Conservation (phyloP, 768 basidiomycete species). For the Kwoniella sp. region DNA sequence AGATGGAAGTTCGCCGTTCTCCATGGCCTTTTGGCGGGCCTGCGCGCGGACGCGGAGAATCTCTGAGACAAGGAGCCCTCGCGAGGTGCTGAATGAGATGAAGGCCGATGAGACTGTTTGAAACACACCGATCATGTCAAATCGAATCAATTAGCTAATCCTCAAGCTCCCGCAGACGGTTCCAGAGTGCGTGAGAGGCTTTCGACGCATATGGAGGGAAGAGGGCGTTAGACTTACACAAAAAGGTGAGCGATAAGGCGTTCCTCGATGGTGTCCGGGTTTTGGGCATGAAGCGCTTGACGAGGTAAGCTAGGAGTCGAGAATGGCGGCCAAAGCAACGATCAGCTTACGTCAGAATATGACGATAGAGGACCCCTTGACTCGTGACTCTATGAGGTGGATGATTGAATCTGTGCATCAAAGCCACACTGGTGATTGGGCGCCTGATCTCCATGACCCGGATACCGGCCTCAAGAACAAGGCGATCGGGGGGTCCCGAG, state of each 20-base stretch:
- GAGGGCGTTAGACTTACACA: slow-evolving; percentile 17
- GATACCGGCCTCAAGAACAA: too few species aligned
- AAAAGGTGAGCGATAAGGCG: slow-evolving; percentile 26
- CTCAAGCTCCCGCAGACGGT: neutral
- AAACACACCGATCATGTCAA: neutral
- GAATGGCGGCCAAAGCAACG: neutral
- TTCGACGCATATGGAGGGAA: neutral
- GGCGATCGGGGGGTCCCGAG: too few species aligned
- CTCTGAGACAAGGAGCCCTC: slow-evolving; percentile 20
- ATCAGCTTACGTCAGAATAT: too few species aligned
- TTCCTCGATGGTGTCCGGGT: slow-evolving; percentile 28
- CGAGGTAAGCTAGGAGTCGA: slow-evolving; percentile 19
- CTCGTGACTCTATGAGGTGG: too few species aligned
- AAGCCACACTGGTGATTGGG: too few species aligned
- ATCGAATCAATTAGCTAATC: neutral
- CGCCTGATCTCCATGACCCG: too few species aligned
- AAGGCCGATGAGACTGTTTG: slow-evolving; percentile 32
- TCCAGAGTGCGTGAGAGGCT: neutral
- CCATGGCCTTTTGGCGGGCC: slow-evolving; percentile 10
- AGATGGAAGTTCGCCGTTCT: slow-evolving; percentile 17
- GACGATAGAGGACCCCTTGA: too few species aligned
- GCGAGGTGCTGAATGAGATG: slow-evolving; percentile 27
- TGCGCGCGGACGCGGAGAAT: slow-evolving; percentile 18
- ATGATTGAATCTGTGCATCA: too few species aligned
- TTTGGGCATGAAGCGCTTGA: slow-evolving; percentile 24